These are phyloP conservation scores for Pythium myriotylum DNA, from an alignment of 352 stramenopile species.

Conservation along the genomic window DNA sequence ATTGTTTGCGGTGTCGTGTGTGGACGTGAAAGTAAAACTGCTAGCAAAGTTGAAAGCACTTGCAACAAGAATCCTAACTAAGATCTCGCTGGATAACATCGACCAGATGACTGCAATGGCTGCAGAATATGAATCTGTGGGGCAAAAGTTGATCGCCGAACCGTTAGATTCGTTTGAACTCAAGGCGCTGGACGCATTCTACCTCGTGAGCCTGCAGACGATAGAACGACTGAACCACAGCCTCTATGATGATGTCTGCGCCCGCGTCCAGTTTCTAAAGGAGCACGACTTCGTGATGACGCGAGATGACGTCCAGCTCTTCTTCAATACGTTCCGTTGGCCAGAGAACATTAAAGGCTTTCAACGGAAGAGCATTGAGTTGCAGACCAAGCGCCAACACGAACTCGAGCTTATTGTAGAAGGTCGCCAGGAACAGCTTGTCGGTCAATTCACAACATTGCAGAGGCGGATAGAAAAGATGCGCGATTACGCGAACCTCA, in stretches of 20 bases:
- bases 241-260: constrained; percentile 78
- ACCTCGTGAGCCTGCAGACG: constrained; percentile 66
- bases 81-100: constrained; percentile 85
- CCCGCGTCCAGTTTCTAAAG: constrained; percentile 87
- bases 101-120: constrained; percentile 88
- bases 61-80: constrained; percentile 67
- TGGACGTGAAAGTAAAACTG: constrained; percentile 88
- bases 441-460: constrained; percentile 72
- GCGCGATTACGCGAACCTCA: constrained; percentile 84
- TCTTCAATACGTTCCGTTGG: constrained; percentile 91
- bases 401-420: constrained; percentile 90
- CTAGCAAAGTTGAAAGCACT: constrained; percentile 73
- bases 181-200: constrained; percentile 87
- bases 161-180: constrained; percentile 91
- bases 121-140: constrained; percentile 88
- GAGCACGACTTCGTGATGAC: constrained; percentile 86
- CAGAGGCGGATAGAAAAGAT: constrained; percentile 91
- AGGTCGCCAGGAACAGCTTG: constrained; percentile 87
- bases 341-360: constrained; percentile 91
- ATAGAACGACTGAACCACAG: constrained; percentile 75
- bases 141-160: constrained; percentile 84
- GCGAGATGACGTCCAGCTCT: constrained; percentile 90
- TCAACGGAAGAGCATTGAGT: constrained; percentile 90
- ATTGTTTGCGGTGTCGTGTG: constrained; percentile 89
- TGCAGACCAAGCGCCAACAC: constrained; percentile 88